These are phyloP conservation scores for Trichoderma gamsii DNA, from an alignment of 495 filamentous ascomycete genomes.

Conservation along the genomic window DNA sequence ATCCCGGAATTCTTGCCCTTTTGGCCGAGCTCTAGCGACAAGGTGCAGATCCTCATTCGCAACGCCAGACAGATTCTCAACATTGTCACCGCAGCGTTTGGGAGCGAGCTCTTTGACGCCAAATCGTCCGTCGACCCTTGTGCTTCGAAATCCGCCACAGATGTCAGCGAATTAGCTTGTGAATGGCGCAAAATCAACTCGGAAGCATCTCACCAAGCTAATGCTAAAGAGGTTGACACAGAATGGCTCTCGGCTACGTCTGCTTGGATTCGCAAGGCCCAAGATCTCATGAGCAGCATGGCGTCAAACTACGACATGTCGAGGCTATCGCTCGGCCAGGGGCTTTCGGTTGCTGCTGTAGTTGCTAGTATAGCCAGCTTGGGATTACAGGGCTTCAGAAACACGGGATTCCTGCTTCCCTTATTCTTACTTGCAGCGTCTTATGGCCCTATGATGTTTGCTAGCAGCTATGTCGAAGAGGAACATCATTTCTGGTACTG, in stretches of 20 bases:
- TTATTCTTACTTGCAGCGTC: constrained; percentile 42
- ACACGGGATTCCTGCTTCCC: constrained; percentile 21
- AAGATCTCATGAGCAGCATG: constrained; percentile 72
- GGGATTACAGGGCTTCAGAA: constrained; percentile 8
- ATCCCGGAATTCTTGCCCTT: constrained; percentile 71
- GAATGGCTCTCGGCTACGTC: constrained; percentile 26
- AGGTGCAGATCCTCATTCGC: constrained; percentile 56
- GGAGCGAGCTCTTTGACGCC: constrained; percentile 46
- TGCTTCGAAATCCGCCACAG: constrained; percentile 28
- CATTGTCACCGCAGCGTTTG: constrained; percentile 66
- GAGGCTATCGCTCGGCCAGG: constrained; percentile 32
- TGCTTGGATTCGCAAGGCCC: constrained; percentile 60
- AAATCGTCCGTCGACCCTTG: constrained; percentile 37
- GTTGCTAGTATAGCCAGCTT: constrained; percentile 8
- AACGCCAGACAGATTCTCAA: constrained; percentile 76
- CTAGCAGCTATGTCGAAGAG: constrained; percentile 94
- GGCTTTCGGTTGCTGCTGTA: constrained; percentile 20
- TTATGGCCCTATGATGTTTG: constrained; percentile 91
- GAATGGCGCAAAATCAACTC: constrained; percentile 48
- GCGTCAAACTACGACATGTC: constrained; percentile 83
- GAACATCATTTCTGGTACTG: constrained; percentile 99
- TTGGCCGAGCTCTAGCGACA: constrained; percentile 59
- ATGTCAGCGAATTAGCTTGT: constrained; percentile 59
- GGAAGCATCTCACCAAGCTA: constrained; percentile 20
- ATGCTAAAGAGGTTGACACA: constrained; percentile 19